Evolutionary conservation across 192 early-diverging fungal genomes (phyloP).

Genomic region (Diversispora epigaea): DNA sequence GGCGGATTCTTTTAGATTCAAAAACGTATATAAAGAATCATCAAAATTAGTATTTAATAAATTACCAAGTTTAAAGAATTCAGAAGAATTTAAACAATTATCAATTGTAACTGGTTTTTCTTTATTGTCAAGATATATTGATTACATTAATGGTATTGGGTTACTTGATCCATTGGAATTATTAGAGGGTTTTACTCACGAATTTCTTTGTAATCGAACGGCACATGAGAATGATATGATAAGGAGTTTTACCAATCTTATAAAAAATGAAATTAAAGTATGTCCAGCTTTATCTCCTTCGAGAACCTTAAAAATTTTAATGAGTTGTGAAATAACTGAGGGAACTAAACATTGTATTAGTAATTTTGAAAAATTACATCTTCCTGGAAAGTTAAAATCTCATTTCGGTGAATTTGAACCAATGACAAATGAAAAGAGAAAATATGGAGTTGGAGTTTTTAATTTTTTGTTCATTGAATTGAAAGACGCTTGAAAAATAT

Average conservation of each 20-base stretch:
- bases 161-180: neutral
- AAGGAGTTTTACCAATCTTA: neutral
- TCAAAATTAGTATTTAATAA: conserved; percentile 17
- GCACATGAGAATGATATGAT: neutral
- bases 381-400: neutral
- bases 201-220: neutral
- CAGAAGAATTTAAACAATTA: neutral
- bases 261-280: neutral
- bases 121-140: conserved; percentile 3
- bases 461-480: too few relatives aligned
- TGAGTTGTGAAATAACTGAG: neutral
- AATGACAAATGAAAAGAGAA: neutral
- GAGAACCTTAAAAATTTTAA: neutral
- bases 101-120: neutral
- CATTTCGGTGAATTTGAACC: conserved; percentile 4
- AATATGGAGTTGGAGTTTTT: neutral
- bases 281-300: neutral
- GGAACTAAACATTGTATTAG: neutral
- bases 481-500: too few relatives aligned
- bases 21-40: conserved; percentile 15
- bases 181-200: neutral
- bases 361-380: neutral
- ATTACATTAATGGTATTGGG: neutral
- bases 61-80: neutral
- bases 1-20: neutral